Conservation (phyloP, 148 eudicot genomes). For the Heliamphora exappendiculata region DNA sequence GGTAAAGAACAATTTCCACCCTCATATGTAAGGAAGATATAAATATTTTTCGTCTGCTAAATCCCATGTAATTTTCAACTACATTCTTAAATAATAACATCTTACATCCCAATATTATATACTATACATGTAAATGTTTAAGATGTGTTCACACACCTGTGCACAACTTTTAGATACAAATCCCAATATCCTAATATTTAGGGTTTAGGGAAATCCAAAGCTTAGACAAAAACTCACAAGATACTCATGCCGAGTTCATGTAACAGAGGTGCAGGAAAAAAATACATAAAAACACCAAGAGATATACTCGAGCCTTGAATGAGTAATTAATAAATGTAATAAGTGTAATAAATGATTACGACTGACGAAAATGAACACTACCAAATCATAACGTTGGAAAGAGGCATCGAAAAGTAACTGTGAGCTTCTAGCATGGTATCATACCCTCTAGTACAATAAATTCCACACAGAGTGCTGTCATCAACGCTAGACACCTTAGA, state of each 20-base stretch:
- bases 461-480: background rate
- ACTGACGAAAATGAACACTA: too few relatives aligned
- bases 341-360: too few relatives aligned
- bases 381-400: too few relatives aligned
- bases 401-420: too few relatives aligned
- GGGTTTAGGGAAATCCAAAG: background rate
- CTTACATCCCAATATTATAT: background rate
- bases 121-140: background rate
- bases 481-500: background rate
- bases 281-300: too few relatives aligned
- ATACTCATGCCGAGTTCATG: too few relatives aligned
- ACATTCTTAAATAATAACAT: background rate
- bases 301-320: too few relatives aligned
- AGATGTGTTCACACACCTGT: background rate
- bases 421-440: too few relatives aligned
- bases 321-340: too few relatives aligned
- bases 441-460: too few relatives aligned
- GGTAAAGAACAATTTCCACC: background rate
- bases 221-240: background rate
- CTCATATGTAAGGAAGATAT: background rate
- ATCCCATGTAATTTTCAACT: background rate
- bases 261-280: too few relatives aligned
- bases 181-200: background rate
- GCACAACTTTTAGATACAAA: background rate
- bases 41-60: too few relatives aligned